A percentile compares a stretch with the other conserved stretches of the same genome.
These are phyloP conservation scores for Leccinum subgranulosum DNA, from an alignment of 768 basidiomycete species.

Conservation along the genomic window DNA sequence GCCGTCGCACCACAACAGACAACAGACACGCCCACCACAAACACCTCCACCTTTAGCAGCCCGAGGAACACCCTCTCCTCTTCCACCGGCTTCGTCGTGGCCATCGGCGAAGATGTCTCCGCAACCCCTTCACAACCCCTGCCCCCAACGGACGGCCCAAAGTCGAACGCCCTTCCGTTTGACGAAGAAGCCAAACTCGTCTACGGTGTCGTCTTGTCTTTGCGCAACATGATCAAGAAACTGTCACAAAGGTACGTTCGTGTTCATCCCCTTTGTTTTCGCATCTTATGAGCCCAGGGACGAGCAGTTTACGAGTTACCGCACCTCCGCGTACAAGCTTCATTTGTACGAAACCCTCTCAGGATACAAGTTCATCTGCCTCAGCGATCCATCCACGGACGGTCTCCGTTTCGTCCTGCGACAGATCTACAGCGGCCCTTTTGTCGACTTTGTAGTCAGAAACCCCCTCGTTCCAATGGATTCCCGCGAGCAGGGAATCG, in stretches of 20 bases:
- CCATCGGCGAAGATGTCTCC: slow-evolving; percentile 45
- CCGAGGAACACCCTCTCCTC: slow-evolving; percentile 68
- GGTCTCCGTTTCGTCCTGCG: slow-evolving; percentile 77
- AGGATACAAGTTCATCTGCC: slow-evolving; percentile 93
- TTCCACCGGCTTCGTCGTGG: slow-evolving; percentile 65
- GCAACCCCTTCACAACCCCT: slow-evolving; percentile 20
- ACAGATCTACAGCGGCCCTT: slow-evolving; percentile 92
- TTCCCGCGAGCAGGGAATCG: slow-evolving; percentile 78
- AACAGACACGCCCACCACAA: slow-evolving; percentile 30
- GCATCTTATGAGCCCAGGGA: slow-evolving; percentile 47
- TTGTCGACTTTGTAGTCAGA: slow-evolving; percentile 89
- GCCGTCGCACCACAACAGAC: slow-evolving; percentile 44
- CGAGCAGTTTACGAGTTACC: slow-evolving; percentile 87
- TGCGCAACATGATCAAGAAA: slow-evolving; percentile 95
- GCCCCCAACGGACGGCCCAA: slow-evolving; percentile 15
- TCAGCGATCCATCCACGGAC: slow-evolving; percentile 83
- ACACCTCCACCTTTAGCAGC: slow-evolving; percentile 44
- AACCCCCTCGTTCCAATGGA: slow-evolving; percentile 88
- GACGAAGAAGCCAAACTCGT: slow-evolving; percentile 98
- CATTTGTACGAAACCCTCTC: slow-evolving; percentile 91
- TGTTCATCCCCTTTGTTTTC: not conserved
- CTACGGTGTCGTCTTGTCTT: slow-evolving; percentile 88
- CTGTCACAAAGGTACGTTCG: slow-evolving; percentile 66
- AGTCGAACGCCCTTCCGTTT: slow-evolving; percentile 67
- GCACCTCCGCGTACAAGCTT: slow-evolving; percentile 89